Evolutionary conservation across 2,329 filamentous ascomycete genomes (phyloP), one percentile per base, ranked within the genome.

Genomic region (Fusarium sacchari): DNA sequence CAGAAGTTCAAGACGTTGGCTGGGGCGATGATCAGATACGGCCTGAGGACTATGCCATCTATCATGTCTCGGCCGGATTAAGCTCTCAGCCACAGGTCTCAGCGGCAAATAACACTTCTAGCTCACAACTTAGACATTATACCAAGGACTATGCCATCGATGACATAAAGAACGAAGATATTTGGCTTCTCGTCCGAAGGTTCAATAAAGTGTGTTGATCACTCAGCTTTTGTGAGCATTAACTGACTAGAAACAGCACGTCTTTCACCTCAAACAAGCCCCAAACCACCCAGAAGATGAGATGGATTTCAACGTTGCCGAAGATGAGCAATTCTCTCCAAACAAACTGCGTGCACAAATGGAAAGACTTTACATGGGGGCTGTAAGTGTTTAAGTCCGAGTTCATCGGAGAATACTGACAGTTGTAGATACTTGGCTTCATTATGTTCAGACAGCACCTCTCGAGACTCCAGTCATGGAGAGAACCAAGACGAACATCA

Each of bases 321-420:
- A 94, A 50, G 91, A 94, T 59, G 93, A 95, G 75, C 92, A 95
- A 67, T 95, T 95, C 79, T 93, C 92, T 0, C 93, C 93, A 0
- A 93, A 96, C 77, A 96, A 95, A 80, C 84, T 96, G 43, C 87
- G 93, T n/a, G 88, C 90, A 6, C 94, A 92, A 46, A 78, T 95
- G 5, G 94, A 96, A 80, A 87, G 94, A 20, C 83, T 95, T 17
- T 96, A 96, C 78, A 94, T 93, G 87, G 94, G 91, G 0, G 88
- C 95, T 3, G 85, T 92, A 40, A 9, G 88, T 94, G 56, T 22
- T 26, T 20, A 3, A 86, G 6, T 20, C 30, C 22, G 5, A 11
- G 8, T 18, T 28, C 8, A 22, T 28, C 5, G 12, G 22, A 15
- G 2, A 14, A 10, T 20, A 1, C 60, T 64, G 7, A 64, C 1